These are phyloP conservation scores for Plasmodium adleri DNA, from an alignment of 169 alveolate species.

Conservation along the genomic window DNA sequence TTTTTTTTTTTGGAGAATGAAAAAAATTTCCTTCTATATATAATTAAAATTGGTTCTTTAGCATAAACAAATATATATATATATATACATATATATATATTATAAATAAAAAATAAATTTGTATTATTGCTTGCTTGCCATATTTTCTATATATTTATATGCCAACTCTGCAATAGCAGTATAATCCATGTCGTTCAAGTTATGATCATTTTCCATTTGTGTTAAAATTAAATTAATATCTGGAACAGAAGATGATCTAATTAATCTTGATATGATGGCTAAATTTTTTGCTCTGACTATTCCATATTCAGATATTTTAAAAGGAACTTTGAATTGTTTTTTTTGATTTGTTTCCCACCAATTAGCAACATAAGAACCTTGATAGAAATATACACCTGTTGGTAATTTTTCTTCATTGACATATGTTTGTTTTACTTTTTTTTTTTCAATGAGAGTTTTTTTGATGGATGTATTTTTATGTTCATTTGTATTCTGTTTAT, in stretches of 20 bases:
- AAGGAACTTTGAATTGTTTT: conserved; percentile 72
- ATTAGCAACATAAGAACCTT: conserved; percentile 76
- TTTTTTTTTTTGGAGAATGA: too few relatives aligned
- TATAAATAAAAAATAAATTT: not conserved
- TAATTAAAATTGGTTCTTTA: too few relatives aligned
- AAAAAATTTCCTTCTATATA: too few relatives aligned
- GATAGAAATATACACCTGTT: conserved; percentile 74
- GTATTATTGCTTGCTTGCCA: conserved; percentile 11
- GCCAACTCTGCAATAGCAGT: conserved; percentile 52
- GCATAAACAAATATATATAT: not conserved
- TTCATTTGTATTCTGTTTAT: conserved; percentile 3
- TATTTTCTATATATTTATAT: conserved; percentile 27
- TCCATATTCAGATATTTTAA: conserved; percentile 76
- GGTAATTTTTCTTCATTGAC: conserved; percentile 57
- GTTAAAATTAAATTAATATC: conserved; percentile 58
- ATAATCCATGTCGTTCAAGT: conserved; percentile 31
- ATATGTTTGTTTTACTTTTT: conserved; percentile 31
- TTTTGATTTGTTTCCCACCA: conserved; percentile 77
- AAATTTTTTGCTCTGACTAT: conserved; percentile 70
- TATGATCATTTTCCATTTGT: conserved; percentile 48
- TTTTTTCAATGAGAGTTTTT: conserved; percentile 31
- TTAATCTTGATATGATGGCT: conserved; percentile 59
- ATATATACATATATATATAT: not conserved
- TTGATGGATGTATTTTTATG: conserved; percentile 10
- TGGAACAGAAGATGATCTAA: conserved; percentile 66